Evolutionary conservation across 306 rosid species (phyloP), one percentile per base, ranked within the genome.

Genomic region (Castanea crenata): DNA sequence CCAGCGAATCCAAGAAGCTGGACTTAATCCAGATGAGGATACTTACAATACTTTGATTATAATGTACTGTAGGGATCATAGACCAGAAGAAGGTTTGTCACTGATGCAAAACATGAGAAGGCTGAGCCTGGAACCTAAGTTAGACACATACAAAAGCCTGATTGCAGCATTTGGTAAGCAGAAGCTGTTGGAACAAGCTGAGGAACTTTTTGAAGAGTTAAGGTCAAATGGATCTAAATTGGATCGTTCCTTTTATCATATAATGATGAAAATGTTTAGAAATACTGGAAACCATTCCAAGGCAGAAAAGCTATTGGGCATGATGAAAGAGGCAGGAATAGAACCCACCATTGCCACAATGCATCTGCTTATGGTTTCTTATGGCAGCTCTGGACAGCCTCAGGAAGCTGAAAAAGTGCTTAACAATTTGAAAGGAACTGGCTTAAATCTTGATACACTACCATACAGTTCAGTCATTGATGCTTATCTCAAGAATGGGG

Each of bases 281-380:
- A 89, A 89, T 81, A 82, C 93, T 21, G 96, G 96, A 81, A 86
- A 91, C 80, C 92, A 91, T 83, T 76, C 75, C 58, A 94, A 92
- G 87, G 97, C 97, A 3, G 97, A 91, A 84, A 91, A 86, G 82
- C 74, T 94, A 55, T 76, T 94, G 76, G 80, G 83, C 55, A 74
- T 88, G 88, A 92, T 94, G 99, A 92, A 86, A 78, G 95, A 92
- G 83, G 85, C 90, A 5, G 99, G 97, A 80, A 79, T 94, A 82
- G 99, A 89, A 72, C 97, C 99, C 83, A 91, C 87, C 65, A 25
- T 80, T 81, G 91, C 99, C 78, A 92, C 99, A 54, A 94, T 94
- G 99, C 99, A 94, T 76, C 71, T 94, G 86, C 96, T 94, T 80
- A 92, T 94, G 97, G 89, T 90, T 82, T 92, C 99, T 80, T 94